These are phyloP conservation scores for Tetrahymena borealis DNA, from an alignment of 73 alveolate species.

Conservation along the genomic window DNA sequence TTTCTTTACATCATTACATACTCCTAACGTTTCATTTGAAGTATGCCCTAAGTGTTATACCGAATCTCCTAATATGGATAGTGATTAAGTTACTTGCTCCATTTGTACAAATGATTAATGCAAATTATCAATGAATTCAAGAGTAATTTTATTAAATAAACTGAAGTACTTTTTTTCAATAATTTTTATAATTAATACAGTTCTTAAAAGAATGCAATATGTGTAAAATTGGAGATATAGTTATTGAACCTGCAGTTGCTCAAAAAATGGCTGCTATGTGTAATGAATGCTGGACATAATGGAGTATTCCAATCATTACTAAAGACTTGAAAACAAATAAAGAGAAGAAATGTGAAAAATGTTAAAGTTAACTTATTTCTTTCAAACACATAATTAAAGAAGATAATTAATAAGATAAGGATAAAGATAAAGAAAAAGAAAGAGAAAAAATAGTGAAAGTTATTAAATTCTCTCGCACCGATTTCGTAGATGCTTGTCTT, in stretches of 20 bases:
- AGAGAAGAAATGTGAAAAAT: background rate
- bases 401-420: background rate
- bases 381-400: background rate
- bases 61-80: conserved; percentile 13
- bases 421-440: background rate
- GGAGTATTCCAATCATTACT: conserved; percentile 2
- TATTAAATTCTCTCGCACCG: background rate
- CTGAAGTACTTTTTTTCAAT: background rate
- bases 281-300: conserved; percentile 44
- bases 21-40: conserved; percentile 21
- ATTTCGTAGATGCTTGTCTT: conserved; percentile 14
- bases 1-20: background rate
- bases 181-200: background rate
- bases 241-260: conserved; percentile 15
- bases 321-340: background rate
- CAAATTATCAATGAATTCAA: conserved; percentile 8
- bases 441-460: background rate
- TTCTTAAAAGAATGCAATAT: conserved; percentile 3
- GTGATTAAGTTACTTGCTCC: conserved; percentile 22
- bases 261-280: conserved; percentile 3
- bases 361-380: background rate
- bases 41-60: conserved; percentile 37
- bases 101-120: conserved; percentile 26
- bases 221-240: conserved; percentile 19
- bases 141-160: background rate